Evolutionary conservation across 2,329 filamentous ascomycete genomes (phyloP).

Genomic region (Cordyceps militaris): DNA sequence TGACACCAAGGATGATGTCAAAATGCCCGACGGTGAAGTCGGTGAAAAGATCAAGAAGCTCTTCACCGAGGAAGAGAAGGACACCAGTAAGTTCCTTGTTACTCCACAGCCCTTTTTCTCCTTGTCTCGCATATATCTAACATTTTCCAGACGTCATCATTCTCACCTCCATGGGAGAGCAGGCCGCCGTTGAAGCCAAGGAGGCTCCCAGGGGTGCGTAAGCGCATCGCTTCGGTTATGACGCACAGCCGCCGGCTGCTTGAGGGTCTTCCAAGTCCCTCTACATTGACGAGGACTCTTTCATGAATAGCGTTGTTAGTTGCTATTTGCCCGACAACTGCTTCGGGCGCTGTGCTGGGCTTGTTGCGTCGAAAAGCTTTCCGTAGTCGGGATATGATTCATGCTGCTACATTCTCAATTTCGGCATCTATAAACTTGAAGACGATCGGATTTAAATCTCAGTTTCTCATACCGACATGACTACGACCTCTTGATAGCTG

Average conservation of each 20-base stretch:
- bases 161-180: slow-evolving; percentile 93
- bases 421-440: slow-evolving; percentile 10
- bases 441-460: slow-evolving; percentile 12
- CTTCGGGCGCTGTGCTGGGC: slow-evolving; percentile 8
- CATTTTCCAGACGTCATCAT: slow-evolving; percentile 71
- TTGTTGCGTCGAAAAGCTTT: slow-evolving; percentile 7
- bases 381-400: slow-evolving; percentile 11
- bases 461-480: slow-evolving; percentile 10
- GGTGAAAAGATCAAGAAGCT: slow-evolving; percentile 79
- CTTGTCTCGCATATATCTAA: slow-evolving; percentile 18
- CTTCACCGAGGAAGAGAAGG: slow-evolving; percentile 79
- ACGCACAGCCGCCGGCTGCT: slow-evolving; percentile 3
- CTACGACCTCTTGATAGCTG: neutral
- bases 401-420: slow-evolving; percentile 7
- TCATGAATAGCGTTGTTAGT: slow-evolving; percentile 12
- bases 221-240: slow-evolving; percentile 13
- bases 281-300: slow-evolving; percentile 9
- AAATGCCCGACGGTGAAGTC: slow-evolving; percentile 81
- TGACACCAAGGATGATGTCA: slow-evolving; percentile 89
- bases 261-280: slow-evolving; percentile 7
- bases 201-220: slow-evolving; percentile 58
- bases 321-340: slow-evolving; percentile 8
- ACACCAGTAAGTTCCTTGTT: slow-evolving; percentile 66
- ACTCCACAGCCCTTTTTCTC: neutral
- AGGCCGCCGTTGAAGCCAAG: slow-evolving; percentile 88